Conservation (phyloP, 345 rosid species). For the Gossypium thurberi region DNA sequence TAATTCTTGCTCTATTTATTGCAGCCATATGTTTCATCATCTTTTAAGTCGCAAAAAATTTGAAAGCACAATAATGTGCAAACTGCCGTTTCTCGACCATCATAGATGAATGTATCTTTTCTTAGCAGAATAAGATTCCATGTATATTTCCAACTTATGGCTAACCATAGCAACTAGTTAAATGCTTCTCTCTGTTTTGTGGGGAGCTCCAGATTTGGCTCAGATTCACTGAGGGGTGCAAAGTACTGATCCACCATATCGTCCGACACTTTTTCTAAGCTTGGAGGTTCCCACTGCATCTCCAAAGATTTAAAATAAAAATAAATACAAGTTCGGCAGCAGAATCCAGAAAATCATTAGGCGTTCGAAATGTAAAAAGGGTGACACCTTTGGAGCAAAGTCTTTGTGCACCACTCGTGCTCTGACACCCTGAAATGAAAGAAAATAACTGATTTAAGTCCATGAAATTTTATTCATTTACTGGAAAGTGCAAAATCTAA, state of each 20-base stretch:
- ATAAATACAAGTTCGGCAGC: not conserved
- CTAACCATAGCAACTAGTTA: conserved; percentile 15
- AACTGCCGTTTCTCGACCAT: not conserved
- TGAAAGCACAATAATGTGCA: not conserved
- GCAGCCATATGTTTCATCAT: not conserved
- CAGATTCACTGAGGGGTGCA: conserved; percentile 41
- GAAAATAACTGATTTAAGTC: not conserved
- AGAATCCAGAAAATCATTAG: not conserved
- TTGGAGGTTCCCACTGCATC: conserved; percentile 84
- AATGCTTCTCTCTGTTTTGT: conserved; percentile 76
- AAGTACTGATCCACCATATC: conserved; percentile 86
- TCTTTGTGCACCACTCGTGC: conserved; percentile 83
- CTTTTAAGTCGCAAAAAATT: not conserved
- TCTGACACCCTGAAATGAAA: conserved; percentile 57
- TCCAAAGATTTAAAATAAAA: not conserved
- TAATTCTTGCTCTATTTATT: not conserved
- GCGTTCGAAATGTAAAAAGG: not conserved
- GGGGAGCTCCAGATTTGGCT: conserved; percentile 75
- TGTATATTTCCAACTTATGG: not conserved
- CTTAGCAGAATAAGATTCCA: not conserved
- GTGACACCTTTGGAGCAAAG: conserved; percentile 60
- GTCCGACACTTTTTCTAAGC: conserved; percentile 54
- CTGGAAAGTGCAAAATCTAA: not conserved
- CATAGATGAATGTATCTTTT: not conserved
- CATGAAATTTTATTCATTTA: conserved; percentile 1